These are phyloP conservation scores for Oldenlandia corymbosa DNA, from an alignment of 257 asterid genomes.

Conservation along the genomic window DNA sequence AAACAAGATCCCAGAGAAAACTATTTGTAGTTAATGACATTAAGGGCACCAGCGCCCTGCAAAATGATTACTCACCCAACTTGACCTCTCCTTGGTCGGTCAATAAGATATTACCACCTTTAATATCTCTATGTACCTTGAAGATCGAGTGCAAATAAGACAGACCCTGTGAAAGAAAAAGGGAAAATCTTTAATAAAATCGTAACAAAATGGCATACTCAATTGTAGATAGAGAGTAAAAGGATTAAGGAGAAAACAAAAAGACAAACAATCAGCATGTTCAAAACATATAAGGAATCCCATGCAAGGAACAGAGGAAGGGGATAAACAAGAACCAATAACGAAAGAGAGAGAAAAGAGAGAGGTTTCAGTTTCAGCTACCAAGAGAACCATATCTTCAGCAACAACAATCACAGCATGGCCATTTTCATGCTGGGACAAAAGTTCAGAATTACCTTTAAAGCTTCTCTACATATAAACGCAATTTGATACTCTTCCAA, in stretches of 20 bases:
- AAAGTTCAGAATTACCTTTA: conserved; percentile 55
- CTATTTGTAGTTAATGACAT: background rate
- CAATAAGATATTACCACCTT: conserved; percentile 95
- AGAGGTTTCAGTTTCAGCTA: background rate
- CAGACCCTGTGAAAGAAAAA: conserved; percentile 70
- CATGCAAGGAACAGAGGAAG: background rate
- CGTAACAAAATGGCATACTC: conserved; percentile 9
- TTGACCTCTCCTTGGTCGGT: conserved; percentile 98
- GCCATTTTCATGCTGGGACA: conserved; percentile 14
- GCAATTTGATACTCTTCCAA: conserved; percentile 94
- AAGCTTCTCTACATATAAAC: conserved; percentile 81
- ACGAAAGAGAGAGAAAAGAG: background rate
- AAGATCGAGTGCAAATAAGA: conserved; percentile 94
- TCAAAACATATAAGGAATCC: background rate
- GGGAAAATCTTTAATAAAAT: conserved; percentile 24
- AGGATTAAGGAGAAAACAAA: background rate
- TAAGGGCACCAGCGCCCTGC: background rate
- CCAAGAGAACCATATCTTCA: background rate
- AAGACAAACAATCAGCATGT: background rate
- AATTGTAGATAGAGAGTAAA: conserved; percentile 5
- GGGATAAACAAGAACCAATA: background rate
- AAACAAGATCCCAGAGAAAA: background rate
- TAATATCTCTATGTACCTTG: conserved; percentile 98
- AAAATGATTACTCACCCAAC: conserved; percentile 60
- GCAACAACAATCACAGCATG: background rate